These are phyloP conservation scores for Coemansia linderi DNA, from an alignment of 371 early-diverging fungal species.

Conservation along the genomic window DNA sequence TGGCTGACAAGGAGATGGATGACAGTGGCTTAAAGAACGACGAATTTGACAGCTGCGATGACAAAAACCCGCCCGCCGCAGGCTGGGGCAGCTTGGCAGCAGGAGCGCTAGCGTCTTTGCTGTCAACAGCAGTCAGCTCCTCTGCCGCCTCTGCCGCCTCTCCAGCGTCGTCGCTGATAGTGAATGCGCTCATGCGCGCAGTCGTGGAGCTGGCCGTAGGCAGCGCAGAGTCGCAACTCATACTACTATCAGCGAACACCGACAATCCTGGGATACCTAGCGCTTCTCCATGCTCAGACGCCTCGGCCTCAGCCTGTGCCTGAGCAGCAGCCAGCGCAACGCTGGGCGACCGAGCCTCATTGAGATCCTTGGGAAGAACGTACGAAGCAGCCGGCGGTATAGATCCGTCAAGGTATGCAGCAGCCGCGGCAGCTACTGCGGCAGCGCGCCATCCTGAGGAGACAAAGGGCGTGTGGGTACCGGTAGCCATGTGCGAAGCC, in stretches of 20 bases:
- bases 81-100: slow-evolving; percentile 6
- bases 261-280: background rate
- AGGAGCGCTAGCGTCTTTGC: background rate
- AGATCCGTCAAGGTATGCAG: slow-evolving; percentile 33
- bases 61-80: slow-evolving; percentile 8
- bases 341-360: slow-evolving; percentile 40
- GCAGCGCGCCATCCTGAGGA: slow-evolving; percentile 34
- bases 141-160: background rate
- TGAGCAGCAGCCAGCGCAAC: slow-evolving; percentile 20
- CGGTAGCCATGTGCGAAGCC: slow-evolving; percentile 36
- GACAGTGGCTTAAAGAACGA: slow-evolving; percentile 51
- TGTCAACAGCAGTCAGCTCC: background rate
- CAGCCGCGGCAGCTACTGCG: slow-evolving; percentile 33
- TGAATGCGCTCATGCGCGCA: slow-evolving; percentile 1
- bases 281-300: slow-evolving; percentile 2
- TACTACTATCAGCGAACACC: background rate
- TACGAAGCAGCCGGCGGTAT: slow-evolving; percentile 18
- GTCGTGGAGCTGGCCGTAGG: slow-evolving; percentile 1
- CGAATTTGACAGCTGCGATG: slow-evolving; percentile 47
- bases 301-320: slow-evolving; percentile 10
- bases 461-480: slow-evolving; percentile 41
- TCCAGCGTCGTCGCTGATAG: background rate
- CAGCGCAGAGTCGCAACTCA: slow-evolving; percentile 2
- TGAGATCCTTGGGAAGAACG: slow-evolving; percentile 49
- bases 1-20: slow-evolving; percentile 33